Conservation (phyloP, 495 filamentous ascomycete species). For the Neurospora intermedia region DNA sequence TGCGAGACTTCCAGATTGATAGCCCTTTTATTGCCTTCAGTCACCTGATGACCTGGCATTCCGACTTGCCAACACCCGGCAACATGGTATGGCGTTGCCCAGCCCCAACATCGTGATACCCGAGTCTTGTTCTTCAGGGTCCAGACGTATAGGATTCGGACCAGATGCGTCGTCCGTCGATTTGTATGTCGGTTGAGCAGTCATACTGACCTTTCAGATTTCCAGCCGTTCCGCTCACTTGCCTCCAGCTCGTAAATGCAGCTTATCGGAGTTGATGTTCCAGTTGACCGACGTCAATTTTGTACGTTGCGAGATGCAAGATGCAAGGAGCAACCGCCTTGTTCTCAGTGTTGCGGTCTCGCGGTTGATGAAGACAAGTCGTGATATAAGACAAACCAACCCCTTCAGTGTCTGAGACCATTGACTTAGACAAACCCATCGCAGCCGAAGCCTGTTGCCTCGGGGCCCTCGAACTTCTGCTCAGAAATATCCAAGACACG, state of each 20-base stretch:
- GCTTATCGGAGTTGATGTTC: neutral
- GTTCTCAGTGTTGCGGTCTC: neutral
- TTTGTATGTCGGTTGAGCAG: neutral
- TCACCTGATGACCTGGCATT: neutral
- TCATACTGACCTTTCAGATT: neutral
- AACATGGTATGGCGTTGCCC: neutral
- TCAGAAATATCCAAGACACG: neutral
- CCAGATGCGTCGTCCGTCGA: neutral
- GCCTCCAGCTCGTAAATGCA: neutral
- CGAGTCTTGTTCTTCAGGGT: neutral
- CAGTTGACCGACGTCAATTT: neutral
- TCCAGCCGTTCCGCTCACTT: neutral
- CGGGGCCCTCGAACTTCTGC: neutral
- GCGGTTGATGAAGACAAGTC: neutral
- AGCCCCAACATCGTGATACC: neutral
- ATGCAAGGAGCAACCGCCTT: neutral
- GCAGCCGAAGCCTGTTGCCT: neutral
- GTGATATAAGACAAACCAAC: neutral
- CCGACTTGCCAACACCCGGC: neutral
- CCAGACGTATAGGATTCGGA: neutral
- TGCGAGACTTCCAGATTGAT: no score
- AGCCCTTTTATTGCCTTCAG: no score
- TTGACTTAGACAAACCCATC: neutral
- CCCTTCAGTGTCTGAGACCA: neutral
- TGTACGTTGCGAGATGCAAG: neutral